Percentiles rank a stretch among this genome's conserved stretches.
These are phyloP conservation scores for Talaromyces ruber DNA, from an alignment of 495 filamentous ascomycete species.

Conservation along the genomic window DNA sequence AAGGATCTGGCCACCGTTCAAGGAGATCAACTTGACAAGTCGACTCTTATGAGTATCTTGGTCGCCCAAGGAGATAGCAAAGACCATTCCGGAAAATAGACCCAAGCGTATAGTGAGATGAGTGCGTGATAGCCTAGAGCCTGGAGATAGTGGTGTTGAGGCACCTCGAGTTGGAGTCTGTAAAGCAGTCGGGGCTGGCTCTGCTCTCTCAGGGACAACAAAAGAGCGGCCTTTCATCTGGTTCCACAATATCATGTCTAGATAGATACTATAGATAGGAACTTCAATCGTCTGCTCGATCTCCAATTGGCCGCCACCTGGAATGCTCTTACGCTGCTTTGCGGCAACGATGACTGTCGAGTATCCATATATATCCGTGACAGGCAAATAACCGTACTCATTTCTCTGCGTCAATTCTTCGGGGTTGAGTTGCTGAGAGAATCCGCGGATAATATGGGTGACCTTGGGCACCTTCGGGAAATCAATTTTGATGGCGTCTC, in stretches of 20 bases:
- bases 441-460: slow-evolving; percentile 36
- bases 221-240: slow-evolving; percentile 36
- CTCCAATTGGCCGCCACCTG: slow-evolving; percentile 18
- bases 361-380: slow-evolving; percentile 40
- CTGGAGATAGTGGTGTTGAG: slow-evolving; percentile 34
- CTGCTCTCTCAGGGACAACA: slow-evolving; percentile 16
- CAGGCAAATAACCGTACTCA: slow-evolving; percentile 19
- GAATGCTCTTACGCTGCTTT: slow-evolving; percentile 40
- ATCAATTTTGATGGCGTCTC: slow-evolving; percentile 45
- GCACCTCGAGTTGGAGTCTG: slow-evolving; percentile 34
- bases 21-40: slow-evolving; percentile 37
- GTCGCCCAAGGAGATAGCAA: slow-evolving; percentile 64
- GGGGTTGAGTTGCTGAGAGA: slow-evolving; percentile 27
- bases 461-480: slow-evolving; percentile 35
- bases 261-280: slow-evolving; percentile 37
- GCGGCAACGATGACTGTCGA: slow-evolving; percentile 30
- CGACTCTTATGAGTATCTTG: slow-evolving; percentile 45
- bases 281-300: slow-evolving; percentile 31
- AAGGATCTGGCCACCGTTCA: slow-evolving; percentile 66
- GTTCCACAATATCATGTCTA: slow-evolving; percentile 43
- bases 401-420: slow-evolving; percentile 23
- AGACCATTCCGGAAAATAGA: slow-evolving; percentile 69
- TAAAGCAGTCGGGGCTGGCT: slow-evolving; percentile 15
- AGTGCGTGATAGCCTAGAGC: slow-evolving; percentile 29
- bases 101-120: slow-evolving; percentile 19